phyloP scores from a whole-genome alignment of 139 green algal species.

The Chlorella sp. region DNA sequence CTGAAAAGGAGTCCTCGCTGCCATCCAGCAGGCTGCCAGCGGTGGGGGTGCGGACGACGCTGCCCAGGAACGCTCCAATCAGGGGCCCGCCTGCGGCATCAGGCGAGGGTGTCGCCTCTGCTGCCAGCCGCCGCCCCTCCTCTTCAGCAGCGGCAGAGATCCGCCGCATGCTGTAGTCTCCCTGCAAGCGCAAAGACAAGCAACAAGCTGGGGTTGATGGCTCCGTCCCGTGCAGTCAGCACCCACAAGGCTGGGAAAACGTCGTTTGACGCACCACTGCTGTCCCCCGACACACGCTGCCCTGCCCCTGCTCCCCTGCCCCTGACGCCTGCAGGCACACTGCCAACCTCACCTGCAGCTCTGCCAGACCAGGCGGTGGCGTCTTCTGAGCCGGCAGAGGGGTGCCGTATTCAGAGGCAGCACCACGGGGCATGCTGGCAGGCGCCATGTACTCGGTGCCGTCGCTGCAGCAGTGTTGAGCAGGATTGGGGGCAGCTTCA shows the following conservation, averaged over 20 bases:
- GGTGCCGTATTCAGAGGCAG: neutral
- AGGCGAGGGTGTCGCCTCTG: constrained; percentile 3
- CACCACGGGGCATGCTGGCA: neutral
- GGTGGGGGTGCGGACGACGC: neutral
- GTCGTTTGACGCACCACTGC: too few species aligned
- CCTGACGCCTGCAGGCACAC: neutral
- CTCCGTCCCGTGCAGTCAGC: too few species aligned
- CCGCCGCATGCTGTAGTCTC: constrained; percentile 33
- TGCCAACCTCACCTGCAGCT: constrained; percentile 16
- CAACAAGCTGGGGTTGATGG: neutral
- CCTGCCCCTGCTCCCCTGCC: too few species aligned
- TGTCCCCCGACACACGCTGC: too few species aligned
- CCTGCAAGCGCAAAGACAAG: neutral
- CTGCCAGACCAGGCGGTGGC: constrained; percentile 16
- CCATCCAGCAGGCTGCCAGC: neutral
- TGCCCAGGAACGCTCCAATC: constrained; percentile 15
- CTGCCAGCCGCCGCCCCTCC: constrained; percentile 3
- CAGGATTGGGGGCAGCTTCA: neutral
- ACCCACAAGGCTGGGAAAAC: too few species aligned
- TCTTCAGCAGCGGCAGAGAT: neutral
- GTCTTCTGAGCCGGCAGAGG: constrained; percentile 11
- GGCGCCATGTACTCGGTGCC: constrained; percentile 3
- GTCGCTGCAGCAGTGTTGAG: neutral
- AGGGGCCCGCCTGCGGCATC: neutral
- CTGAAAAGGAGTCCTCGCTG: neutral